phyloP scores from a whole-genome alignment of 2,329 filamentous ascomycete species.

The Chaetothyriales sp. region DNA sequence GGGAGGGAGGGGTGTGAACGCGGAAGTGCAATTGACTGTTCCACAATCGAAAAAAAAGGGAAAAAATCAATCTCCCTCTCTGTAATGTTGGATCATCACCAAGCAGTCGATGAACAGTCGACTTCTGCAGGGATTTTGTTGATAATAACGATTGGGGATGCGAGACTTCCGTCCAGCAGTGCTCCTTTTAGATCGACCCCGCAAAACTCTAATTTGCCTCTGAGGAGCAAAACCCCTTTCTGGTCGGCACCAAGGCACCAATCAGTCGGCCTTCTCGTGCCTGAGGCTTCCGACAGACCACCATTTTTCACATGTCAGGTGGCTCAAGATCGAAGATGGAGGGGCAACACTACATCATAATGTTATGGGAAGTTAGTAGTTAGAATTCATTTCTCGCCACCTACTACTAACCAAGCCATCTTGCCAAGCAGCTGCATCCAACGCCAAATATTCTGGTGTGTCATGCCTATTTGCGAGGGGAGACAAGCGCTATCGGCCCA shows the following conservation, averaged over 20 bases:
- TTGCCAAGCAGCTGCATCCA: too few species aligned
- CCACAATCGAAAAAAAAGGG: neutral
- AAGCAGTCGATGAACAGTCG: neutral
- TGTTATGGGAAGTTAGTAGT: too few species aligned
- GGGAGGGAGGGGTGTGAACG: neutral
- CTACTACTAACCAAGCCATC: neutral
- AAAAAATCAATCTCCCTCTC: neutral
- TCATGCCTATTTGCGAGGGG: too few species aligned
- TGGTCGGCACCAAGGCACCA: neutral
- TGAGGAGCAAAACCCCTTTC: neutral
- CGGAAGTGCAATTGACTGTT: neutral
- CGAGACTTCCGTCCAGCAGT: neutral
- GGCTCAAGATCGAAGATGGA: neutral
- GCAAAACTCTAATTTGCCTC: neutral
- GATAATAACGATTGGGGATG: neutral
- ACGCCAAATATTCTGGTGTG: neutral
- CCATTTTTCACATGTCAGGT: neutral
- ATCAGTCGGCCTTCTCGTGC: neutral
- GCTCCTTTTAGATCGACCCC: neutral
- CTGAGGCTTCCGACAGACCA: neutral
- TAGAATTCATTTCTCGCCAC: neutral
- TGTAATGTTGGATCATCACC: neutral
- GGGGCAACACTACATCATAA: neutral
- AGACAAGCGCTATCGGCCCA: too few species aligned
- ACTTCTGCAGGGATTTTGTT: neutral